Percentiles rank a stretch among this genome's conserved stretches.
These are phyloP conservation scores for Ogataea trehalophila DNA, from an alignment of 805 yeast genomes.

Conservation along the genomic window DNA sequence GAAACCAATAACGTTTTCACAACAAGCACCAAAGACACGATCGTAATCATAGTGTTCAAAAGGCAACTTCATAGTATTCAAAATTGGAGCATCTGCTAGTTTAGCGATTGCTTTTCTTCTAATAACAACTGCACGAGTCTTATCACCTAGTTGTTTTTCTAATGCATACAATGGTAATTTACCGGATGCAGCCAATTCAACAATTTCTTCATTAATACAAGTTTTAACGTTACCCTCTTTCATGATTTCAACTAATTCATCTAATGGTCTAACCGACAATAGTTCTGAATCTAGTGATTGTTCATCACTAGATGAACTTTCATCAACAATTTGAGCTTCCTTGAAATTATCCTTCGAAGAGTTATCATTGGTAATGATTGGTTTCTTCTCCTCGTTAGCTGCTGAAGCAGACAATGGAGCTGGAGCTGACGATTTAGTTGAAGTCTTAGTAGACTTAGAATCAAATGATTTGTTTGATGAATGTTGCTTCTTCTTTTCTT, in stretches of 20 bases:
- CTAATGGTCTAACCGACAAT: slow-evolving; percentile 42
- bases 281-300: slow-evolving; percentile 16
- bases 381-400: slow-evolving; percentile 2
- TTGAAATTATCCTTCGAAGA: slow-evolving; percentile 27
- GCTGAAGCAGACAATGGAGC: neutral
- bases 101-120: slow-evolving; percentile 91
- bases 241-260: slow-evolving; percentile 56
- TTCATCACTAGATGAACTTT: slow-evolving; percentile 16
- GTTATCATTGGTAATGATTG: slow-evolving; percentile 10
- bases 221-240: slow-evolving; percentile 68
- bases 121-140: slow-evolving; percentile 86
- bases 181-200: slow-evolving; percentile 63
- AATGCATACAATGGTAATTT: slow-evolving; percentile 89
- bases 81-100: slow-evolving; percentile 74
- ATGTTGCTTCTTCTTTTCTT: slow-evolving; percentile 8
- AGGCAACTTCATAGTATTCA: slow-evolving; percentile 71
- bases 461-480: slow-evolving; percentile 5
- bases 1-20: slow-evolving; percentile 96
- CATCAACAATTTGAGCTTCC: slow-evolving; percentile 32
- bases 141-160: slow-evolving; percentile 86
- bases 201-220: slow-evolving; percentile 69
- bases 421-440: neutral
- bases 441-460: neutral
- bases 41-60: slow-evolving; percentile 83
- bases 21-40: slow-evolving; percentile 97